phyloP scores from a whole-genome alignment of 108 stramenopile genomes.

The Hondaea fermentalgiana region DNA sequence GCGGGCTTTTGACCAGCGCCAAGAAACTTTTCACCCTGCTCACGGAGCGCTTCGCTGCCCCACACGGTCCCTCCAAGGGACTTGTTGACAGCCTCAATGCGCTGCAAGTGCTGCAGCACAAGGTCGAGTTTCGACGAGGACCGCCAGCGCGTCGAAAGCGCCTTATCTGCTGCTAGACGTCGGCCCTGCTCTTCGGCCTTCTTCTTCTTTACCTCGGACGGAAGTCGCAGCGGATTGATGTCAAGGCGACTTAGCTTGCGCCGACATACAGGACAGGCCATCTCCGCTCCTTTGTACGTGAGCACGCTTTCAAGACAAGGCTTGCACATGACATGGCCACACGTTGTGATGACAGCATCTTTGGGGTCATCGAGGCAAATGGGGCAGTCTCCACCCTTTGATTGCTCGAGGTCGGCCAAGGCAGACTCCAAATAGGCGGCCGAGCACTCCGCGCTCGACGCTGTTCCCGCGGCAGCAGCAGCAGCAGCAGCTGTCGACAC shows the following conservation, averaged over 20 bases:
- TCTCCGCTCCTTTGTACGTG: background rate
- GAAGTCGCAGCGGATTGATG: background rate
- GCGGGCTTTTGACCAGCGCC: background rate
- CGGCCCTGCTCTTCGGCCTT: background rate
- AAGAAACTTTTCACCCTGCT: background rate
- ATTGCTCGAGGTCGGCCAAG: background rate
- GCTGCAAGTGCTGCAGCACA: background rate
- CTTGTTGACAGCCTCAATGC: background rate
- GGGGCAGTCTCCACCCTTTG: constrained; percentile 27
- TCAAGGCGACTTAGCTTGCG: background rate
- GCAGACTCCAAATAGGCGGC: background rate
- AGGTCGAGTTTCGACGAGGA: background rate
- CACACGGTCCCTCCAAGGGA: background rate
- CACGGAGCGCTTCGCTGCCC: background rate
- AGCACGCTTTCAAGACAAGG: background rate
- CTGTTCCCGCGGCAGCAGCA: background rate
- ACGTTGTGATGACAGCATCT: constrained; percentile 33
- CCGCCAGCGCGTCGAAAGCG: background rate
- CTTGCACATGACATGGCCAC: constrained; percentile 37
- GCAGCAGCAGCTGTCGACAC: too few relatives aligned
- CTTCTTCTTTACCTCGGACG: background rate
- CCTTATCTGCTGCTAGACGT: too few relatives aligned
- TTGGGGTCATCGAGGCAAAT: constrained; percentile 24
- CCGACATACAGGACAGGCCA: background rate
- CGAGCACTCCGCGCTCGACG: background rate